Evolutionary conservation across 768 basidiomycete species (phyloP), one percentile per base, ranked within the genome.

Genomic region (Mycena leptocephala): DNA sequence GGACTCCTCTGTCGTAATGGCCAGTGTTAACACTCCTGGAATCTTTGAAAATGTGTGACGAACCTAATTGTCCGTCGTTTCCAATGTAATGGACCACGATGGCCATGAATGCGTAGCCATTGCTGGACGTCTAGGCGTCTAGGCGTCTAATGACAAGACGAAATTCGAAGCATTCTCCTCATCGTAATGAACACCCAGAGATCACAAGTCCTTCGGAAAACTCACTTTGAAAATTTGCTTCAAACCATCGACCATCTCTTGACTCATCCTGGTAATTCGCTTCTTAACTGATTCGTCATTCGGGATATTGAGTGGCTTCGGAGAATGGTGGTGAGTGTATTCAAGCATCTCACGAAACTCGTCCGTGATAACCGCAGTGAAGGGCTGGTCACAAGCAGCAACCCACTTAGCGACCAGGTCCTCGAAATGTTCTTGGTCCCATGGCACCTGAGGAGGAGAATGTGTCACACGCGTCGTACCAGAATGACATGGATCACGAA

Each of bases 1-100:
- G 1, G 82, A 48, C 68, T 87, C 86, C 70, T 86, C 85, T 86
- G 24, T n/a, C n/a, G n/a, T n/a, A n/a, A n/a, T n/a, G n/a, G n/a
- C n/a, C n/a, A n/a, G n/a, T n/a, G n/a, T n/a, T n/a, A n/a, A n/a
- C n/a, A n/a, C n/a, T n/a, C n/a, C n/a, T n/a, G n/a, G n/a, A n/a
- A n/a, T n/a, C n/a, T n/a, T n/a, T n/a, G n/a, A n/a, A n/a, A 30
- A 43, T 32, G 41, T 9, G 53, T 28, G 14, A n/a, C 78, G 28
- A 28, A 83, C 82, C 79, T 20, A 80, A 66, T 39, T 81, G 51
- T 9, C 82, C 81, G 5, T 81, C 63, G 28, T 82, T 82, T 0
- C 51, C 81, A 7, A 82, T 74, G 37, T 81, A 85, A 53, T 84
- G 82, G 14, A 80, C 80, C 37, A 85, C 78, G 65, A 85, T 81